A percentile compares a stretch with the other conserved stretches of the same genome.
phyloP scores from a whole-genome alignment of 1,284 basidiomycete genomes.

The Calocybe gambosa region DNA sequence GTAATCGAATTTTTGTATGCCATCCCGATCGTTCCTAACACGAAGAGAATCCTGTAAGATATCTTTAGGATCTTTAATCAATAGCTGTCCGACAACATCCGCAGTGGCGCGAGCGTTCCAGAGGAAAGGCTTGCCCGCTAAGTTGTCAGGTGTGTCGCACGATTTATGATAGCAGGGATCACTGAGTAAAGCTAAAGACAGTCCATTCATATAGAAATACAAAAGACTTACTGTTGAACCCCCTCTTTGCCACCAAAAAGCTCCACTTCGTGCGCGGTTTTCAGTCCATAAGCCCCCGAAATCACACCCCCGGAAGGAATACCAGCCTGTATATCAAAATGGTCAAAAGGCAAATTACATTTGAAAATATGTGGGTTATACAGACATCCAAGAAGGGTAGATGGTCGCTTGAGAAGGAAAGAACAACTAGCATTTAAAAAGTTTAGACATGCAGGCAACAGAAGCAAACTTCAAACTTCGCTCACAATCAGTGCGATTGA shows the following conservation, averaged over 20 bases:
- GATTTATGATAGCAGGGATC: slow-evolving; percentile 13
- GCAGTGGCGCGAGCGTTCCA: slow-evolving; percentile 13
- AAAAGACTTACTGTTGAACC: slow-evolving; percentile 9
- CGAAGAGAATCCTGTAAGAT: slow-evolving; percentile 7
- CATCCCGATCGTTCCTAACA: background rate
- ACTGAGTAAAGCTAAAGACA: background rate
- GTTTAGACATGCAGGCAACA: background rate
- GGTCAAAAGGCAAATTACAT: background rate
- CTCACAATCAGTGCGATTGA: slow-evolving; percentile 10
- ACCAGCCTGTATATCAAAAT: slow-evolving; percentile 4
- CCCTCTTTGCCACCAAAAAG: slow-evolving; percentile 12
- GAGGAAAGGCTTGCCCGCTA: slow-evolving; percentile 7
- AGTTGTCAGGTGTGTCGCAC: slow-evolving; percentile 12
- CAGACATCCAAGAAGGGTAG: slow-evolving; percentile 11
- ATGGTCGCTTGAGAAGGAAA: slow-evolving; percentile 13
- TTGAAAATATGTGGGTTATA: background rate
- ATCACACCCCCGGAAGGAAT: slow-evolving; percentile 13
- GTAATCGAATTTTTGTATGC: slow-evolving; percentile 4
- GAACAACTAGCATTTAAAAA: slow-evolving; percentile 4
- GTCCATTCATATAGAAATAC: background rate
- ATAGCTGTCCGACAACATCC: slow-evolving; percentile 10
- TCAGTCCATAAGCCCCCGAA: slow-evolving; percentile 12
- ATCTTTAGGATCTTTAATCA: slow-evolving; percentile 7
- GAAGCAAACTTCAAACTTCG: background rate
- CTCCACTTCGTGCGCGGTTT: slow-evolving; percentile 7